Evolutionary conservation across 208 protist species (phyloP), one percentile per base, ranked within the genome.

Genomic region (Leishmania gerbilli): DNA sequence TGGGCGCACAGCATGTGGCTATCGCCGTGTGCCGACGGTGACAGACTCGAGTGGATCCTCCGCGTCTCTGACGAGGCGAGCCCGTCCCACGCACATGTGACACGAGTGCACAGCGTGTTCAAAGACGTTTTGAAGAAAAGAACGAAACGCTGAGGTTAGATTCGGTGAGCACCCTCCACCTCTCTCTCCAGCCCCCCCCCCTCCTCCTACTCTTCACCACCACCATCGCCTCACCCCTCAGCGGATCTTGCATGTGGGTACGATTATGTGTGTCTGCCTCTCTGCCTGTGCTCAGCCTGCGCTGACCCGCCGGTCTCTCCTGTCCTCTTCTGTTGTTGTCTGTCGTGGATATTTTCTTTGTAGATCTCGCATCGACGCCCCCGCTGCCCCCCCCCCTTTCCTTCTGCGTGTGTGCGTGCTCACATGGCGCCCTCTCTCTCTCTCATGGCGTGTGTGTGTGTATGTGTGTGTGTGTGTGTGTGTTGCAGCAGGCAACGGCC

Each of bases 21-120:
- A 74, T 74, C 68, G 68, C 45, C 42, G 68, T 19, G 21, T 74
- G 40, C 42, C 71, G 27, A 42, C 24, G 17, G 53, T 53, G 40
- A 53, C 53, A 7, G 72, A 64, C 19, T 64, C 72, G 24, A 78
- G 64, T 13, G 53, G 69, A 64, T 71, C 68, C 74, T 53, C 77
- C 40, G 15, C 71, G 17, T 58, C 71, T 21, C 47, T 62, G 1
- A 27, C 34, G 24, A 76, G 58, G 51, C 71, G 71, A 60, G n/a
- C 49, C 49, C 71, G 71, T 45, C 13, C 42, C 3, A 60, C 49
- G 19, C 71, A 76, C n/a, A 45, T 17, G 9, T 74, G 68, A 74
- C 68, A 31, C 24, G 40, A 53, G 34, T 51, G 45, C 11, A 11
- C 6, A 21, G 24, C 27, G 56, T 31, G 24, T 24, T 24, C 56